phyloP scores from a whole-genome alignment of 225 moss, liverwort and hornwort genomes.

The Anthoceros angustus region DNA sequence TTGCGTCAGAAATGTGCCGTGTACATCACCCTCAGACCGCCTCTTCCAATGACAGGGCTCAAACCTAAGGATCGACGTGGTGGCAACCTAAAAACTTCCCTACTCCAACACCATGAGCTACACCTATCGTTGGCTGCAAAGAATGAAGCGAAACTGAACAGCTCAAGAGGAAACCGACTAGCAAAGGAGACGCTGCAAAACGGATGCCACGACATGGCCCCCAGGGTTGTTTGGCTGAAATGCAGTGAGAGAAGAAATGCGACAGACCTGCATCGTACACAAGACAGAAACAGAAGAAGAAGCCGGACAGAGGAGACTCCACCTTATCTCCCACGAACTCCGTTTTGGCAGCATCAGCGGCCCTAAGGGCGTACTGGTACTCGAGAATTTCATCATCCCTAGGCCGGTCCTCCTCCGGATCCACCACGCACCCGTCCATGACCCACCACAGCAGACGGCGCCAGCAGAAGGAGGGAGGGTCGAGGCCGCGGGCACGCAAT shows the following conservation, averaged over 20 bases:
- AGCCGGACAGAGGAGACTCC: slow-evolving; percentile 11
- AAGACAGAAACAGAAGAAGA: background rate
- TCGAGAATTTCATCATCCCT: slow-evolving; percentile 99
- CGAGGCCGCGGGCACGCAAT: background rate
- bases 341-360: slow-evolving; percentile 89
- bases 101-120: too few relatives aligned
- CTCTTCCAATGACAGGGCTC: background rate
- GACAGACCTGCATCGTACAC: background rate
- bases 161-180: too few relatives aligned
- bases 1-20: too few relatives aligned
- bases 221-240: too few relatives aligned
- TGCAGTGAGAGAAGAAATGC: too few relatives aligned
- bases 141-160: too few relatives aligned
- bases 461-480: background rate
- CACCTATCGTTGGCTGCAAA: too few relatives aligned
- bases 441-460: background rate
- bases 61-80: background rate
- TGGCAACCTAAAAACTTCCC: background rate
- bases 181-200: too few relatives aligned
- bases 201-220: too few relatives aligned
- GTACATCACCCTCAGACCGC: too few relatives aligned
- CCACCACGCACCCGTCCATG: background rate
- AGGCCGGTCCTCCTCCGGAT: slow-evolving; percentile 54
- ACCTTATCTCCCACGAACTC: slow-evolving; percentile 96
- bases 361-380: slow-evolving; percentile 78